A percentile compares a stretch with the other conserved stretches of the same genome.
Conservation (phyloP, 2,329 filamentous ascomycete species). For the Xylaria sp. region DNA sequence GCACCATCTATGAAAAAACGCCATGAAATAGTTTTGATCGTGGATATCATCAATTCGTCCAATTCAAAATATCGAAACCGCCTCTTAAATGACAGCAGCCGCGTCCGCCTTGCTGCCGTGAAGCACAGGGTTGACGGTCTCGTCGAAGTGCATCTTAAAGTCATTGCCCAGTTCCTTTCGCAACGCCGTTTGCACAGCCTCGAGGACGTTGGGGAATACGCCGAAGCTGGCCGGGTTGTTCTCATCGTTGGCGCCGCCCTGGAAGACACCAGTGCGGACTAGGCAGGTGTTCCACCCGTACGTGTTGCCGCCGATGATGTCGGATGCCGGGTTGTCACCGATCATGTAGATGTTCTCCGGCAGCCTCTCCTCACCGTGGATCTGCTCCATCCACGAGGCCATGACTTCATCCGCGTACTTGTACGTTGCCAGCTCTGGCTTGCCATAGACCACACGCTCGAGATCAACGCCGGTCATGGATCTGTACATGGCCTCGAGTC, state of each 20-base stretch:
- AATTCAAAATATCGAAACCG: slow-evolving; percentile 15
- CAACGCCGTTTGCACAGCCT: slow-evolving; percentile 74
- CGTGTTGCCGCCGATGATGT: slow-evolving; percentile 81
- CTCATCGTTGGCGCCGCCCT: slow-evolving; percentile 79
- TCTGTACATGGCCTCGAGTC: slow-evolving; percentile 78
- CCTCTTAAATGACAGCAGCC: slow-evolving; percentile 53
- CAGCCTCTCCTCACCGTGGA: slow-evolving; percentile 76
- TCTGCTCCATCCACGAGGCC: slow-evolving; percentile 77
- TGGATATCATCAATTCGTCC: slow-evolving; percentile 37
- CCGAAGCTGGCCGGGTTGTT: slow-evolving; percentile 82
- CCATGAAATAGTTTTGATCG: slow-evolving; percentile 22
- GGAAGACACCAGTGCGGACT: slow-evolving; percentile 81
- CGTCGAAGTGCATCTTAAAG: slow-evolving; percentile 78
- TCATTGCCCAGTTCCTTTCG: slow-evolving; percentile 76
- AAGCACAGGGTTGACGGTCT: slow-evolving; percentile 74
- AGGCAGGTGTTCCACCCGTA: slow-evolving; percentile 85
- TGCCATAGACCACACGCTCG: slow-evolving; percentile 80
- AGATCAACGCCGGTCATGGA: slow-evolving; percentile 74
- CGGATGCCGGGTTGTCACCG: slow-evolving; percentile 77
- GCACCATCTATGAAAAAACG: slow-evolving; percentile 25
- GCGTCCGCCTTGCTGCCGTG: slow-evolving; percentile 60
- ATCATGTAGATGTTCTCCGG: slow-evolving; percentile 80
- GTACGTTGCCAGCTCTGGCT: slow-evolving; percentile 80
- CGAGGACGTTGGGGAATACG: slow-evolving; percentile 77
- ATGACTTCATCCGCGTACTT: slow-evolving; percentile 81